These are phyloP conservation scores for Pyrrhoderma lamaoense DNA, from an alignment of 1,284 basidiomycete genomes.

Conservation along the genomic window DNA sequence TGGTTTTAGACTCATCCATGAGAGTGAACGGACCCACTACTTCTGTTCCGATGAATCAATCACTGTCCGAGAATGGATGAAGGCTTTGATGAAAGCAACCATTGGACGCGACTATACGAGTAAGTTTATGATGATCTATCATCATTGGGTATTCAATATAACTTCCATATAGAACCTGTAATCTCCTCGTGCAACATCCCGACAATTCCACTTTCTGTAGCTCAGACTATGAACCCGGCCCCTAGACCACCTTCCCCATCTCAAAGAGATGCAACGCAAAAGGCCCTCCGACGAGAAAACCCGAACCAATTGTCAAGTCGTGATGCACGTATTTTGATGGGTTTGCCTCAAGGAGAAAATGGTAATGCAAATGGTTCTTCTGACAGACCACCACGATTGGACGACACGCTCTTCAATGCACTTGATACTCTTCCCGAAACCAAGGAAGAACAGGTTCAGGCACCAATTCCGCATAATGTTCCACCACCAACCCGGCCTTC, in stretches of 20 bases:
- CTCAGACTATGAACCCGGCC: slow-evolving; percentile 92
- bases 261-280: slow-evolving; percentile 83
- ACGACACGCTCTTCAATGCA: slow-evolving; percentile 37
- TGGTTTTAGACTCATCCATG: slow-evolving; percentile 93
- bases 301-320: slow-evolving; percentile 84
- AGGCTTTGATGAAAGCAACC: slow-evolving; percentile 98
- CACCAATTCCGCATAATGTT: slow-evolving; percentile 19
- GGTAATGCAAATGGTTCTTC: slow-evolving; percentile 29
- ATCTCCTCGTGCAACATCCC: slow-evolving; percentile 96
- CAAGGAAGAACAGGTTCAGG: slow-evolving; percentile 10
- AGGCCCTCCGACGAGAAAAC: slow-evolving; percentile 81
- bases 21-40: slow-evolving; percentile 80
- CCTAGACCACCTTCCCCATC: slow-evolving; percentile 92
- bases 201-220: slow-evolving; percentile 90
- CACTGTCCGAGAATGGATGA: slow-evolving; percentile 95
- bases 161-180: slow-evolving; percentile 62
- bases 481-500: slow-evolving; percentile 50
- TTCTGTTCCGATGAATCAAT: slow-evolving; percentile 88
- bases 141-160: background rate
- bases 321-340: slow-evolving; percentile 79
- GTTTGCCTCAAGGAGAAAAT: slow-evolving; percentile 37
- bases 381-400: slow-evolving; percentile 28
- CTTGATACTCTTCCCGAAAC: slow-evolving; percentile 29
- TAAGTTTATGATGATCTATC: slow-evolving; percentile 32
- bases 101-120: slow-evolving; percentile 89